Evolutionary conservation across 1,139 yeast genomes (phyloP).

Genomic region (Waltiozyma sp.): DNA sequence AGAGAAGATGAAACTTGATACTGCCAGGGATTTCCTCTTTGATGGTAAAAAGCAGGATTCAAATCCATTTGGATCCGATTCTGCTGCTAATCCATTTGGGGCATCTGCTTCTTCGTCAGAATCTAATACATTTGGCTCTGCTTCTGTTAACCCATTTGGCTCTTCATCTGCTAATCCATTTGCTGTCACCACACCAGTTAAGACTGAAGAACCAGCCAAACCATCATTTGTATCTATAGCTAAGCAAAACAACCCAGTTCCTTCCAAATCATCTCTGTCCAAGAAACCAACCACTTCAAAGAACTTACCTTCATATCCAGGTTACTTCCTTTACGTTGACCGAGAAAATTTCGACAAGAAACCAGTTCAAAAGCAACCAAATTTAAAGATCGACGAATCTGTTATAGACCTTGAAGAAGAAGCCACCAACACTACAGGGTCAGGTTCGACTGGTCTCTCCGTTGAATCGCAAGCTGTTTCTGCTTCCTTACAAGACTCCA

Average conservation of each 20-base stretch:
- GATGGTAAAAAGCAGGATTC: constrained; percentile 23
- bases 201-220: constrained; percentile 1
- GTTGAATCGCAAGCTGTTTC: constrained; percentile 33
- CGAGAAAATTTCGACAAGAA: constrained; percentile 42
- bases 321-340: constrained; percentile 59
- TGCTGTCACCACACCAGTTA: not conserved
- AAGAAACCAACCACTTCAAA: constrained; percentile 15
- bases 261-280: constrained; percentile 12
- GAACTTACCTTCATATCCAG: constrained; percentile 42
- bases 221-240: constrained; percentile 15
- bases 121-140: constrained; percentile 1
- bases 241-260: constrained; percentile 15
- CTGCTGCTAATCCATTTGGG: constrained; percentile 22
- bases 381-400: constrained; percentile 26
- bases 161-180: constrained; percentile 19
- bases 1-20: constrained; percentile 31
- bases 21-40: constrained; percentile 27
- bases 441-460: constrained; percentile 12
- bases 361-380: constrained; percentile 24
- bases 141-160: constrained; percentile 6
- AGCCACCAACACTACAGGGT: constrained; percentile 16
- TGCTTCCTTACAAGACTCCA: constrained; percentile 45
- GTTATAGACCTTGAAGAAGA: constrained; percentile 28
- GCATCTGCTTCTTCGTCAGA: constrained; percentile 19
- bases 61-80: constrained; percentile 28